Percentiles rank a stretch among this genome's conserved stretches.
These are phyloP conservation scores for Gymnopilus junonius DNA, from an alignment of 768 basidiomycete genomes.

Conservation along the genomic window DNA sequence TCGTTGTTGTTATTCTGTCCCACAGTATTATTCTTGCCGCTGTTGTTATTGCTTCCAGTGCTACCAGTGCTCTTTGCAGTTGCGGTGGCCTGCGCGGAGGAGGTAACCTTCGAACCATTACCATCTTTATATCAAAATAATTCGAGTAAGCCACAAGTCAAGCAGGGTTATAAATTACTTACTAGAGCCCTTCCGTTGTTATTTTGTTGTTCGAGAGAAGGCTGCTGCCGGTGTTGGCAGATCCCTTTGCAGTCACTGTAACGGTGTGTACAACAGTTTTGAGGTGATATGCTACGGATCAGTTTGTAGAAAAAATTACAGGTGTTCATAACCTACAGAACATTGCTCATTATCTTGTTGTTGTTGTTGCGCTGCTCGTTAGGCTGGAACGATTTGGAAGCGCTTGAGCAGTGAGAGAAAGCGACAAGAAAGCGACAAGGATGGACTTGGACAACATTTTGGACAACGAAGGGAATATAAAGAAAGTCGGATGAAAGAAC, in stretches of 20 bases:
- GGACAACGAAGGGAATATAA: slow-evolving; percentile 18
- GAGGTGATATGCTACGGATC: slow-evolving; percentile 19
- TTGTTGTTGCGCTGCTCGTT: slow-evolving; percentile 15
- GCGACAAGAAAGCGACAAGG: slow-evolving; percentile 43
- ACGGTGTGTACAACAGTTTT: slow-evolving; percentile 35
- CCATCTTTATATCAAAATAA: not conserved
- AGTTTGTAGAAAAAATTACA: slow-evolving; percentile 6
- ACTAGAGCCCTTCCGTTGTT: slow-evolving; percentile 5
- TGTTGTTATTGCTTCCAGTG: slow-evolving; percentile 2
- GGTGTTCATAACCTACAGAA: slow-evolving; percentile 20
- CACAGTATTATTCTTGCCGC: not conserved
- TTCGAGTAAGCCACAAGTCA: not conserved
- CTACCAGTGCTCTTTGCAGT: slow-evolving; percentile 1
- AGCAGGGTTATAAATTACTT: not conserved
- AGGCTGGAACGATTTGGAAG: slow-evolving; percentile 28
- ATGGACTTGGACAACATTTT: slow-evolving; percentile 47
- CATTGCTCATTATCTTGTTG: slow-evolving; percentile 19
- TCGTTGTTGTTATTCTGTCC: slow-evolving; percentile 28
- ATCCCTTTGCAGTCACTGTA: slow-evolving; percentile 37
- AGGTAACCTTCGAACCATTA: not conserved
- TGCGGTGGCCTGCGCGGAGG: slow-evolving; percentile 8
- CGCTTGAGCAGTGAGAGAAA: slow-evolving; percentile 40
- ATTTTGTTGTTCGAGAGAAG: not conserved
- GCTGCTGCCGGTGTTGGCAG: slow-evolving; percentile 15
- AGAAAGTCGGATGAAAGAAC: slow-evolving; percentile 19